These are phyloP conservation scores for Naganishia kalamii DNA, from an alignment of 768 basidiomycete genomes.

Conservation along the genomic window DNA sequence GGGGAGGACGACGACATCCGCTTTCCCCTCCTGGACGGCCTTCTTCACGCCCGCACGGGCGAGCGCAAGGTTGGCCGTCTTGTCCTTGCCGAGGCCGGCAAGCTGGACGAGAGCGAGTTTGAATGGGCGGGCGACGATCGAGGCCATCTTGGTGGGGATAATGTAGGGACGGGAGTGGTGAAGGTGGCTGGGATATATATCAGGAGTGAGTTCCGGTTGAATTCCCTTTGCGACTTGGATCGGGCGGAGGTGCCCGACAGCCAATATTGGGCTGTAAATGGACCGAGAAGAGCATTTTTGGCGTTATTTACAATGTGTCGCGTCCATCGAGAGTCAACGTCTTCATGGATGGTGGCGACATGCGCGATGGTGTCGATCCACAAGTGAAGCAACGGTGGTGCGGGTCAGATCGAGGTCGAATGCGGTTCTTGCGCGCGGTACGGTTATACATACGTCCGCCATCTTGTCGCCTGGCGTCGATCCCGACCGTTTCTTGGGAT, in stretches of 20 bases:
- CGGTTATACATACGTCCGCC: not conserved
- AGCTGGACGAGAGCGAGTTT: slow-evolving; percentile 85
- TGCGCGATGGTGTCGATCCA: not conserved
- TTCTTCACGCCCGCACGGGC: slow-evolving; percentile 72
- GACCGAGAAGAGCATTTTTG: not conserved
- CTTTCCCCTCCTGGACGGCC: slow-evolving; percentile 60
- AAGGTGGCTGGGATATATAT: not conserved
- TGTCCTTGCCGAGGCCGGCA: slow-evolving; percentile 64
- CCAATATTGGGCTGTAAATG: not conserved
- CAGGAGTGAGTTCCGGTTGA: not conserved
- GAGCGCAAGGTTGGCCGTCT: slow-evolving; percentile 69
- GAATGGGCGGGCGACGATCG: slow-evolving; percentile 59
- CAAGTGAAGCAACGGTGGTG: too few relatives aligned
- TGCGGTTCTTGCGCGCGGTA: not conserved
- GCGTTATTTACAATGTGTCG: not conserved
- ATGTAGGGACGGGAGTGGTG: not conserved
- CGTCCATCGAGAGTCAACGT: not conserved
- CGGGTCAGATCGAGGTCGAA: too few relatives aligned
- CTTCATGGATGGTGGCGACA: not conserved
- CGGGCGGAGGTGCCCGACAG: not conserved
- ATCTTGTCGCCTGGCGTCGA: not conserved
- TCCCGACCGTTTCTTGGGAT: too few relatives aligned
- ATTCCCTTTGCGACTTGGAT: not conserved
- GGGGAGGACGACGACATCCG: slow-evolving; percentile 76
- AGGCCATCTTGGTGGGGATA: slow-evolving; percentile 34